Percentiles rank a stretch among this genome's conserved stretches.
These are phyloP conservation scores for Dunaliella sp. DNA, from an alignment of 139 green algal genomes.

Conservation along the genomic window DNA sequence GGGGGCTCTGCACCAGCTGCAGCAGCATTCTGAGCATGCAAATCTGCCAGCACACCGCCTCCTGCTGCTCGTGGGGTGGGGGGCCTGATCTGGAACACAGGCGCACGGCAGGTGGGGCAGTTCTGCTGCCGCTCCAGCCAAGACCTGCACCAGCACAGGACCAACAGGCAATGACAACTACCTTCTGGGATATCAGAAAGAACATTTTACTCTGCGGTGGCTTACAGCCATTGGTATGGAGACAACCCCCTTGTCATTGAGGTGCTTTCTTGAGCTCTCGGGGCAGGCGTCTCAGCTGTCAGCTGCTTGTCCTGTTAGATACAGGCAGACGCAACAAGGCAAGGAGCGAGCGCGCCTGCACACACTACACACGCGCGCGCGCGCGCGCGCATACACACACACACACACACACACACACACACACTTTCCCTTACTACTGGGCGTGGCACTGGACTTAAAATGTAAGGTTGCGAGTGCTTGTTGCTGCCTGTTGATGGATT, in stretches of 20 bases:
- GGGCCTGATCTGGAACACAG: conserved; percentile 63
- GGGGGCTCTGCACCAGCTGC: conserved; percentile 14
- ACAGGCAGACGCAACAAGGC: no score
- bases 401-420: no score
- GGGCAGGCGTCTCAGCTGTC: background rate
- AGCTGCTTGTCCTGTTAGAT: no score
- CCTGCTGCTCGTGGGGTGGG: background rate
- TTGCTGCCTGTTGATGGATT: no score
- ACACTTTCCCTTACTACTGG: no score
- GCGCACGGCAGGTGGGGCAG: conserved; percentile 91
- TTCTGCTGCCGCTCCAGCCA: conserved; percentile 98
- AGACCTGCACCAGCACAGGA: conserved; percentile 48
- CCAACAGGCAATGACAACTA: background rate
- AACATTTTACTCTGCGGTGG: background rate
- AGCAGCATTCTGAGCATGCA: conserved; percentile 12
- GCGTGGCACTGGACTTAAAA: no score
- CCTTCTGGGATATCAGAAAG: conserved; percentile 3
- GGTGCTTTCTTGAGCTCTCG: background rate
- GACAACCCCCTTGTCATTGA: background rate
- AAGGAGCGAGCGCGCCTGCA: no score
- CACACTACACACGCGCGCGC: no score
- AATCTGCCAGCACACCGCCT: background rate
- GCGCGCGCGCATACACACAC: no score
- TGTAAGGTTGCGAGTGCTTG: no score
- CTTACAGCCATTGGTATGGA: no score